These are phyloP conservation scores for Solanum megistacrolobum DNA, from an alignment of 257 asterid species.

Conservation along the genomic window DNA sequence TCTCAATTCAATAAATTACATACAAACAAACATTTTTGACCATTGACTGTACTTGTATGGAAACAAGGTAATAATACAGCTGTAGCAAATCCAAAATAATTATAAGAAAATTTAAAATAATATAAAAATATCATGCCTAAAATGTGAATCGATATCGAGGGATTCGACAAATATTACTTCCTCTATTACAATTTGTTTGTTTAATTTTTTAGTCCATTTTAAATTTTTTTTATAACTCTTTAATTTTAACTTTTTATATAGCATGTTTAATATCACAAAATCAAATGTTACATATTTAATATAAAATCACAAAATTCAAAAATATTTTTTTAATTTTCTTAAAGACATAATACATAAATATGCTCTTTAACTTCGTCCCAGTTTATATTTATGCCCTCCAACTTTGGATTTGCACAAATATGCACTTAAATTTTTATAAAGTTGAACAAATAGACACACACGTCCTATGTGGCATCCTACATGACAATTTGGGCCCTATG, in stretches of 20 bases:
- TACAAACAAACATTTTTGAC: neutral
- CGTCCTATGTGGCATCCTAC: neutral
- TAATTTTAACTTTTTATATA: too few species aligned
- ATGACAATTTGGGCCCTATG: neutral
- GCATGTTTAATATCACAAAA: too few species aligned
- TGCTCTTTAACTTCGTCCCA: rapidly evolving
- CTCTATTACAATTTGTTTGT: neutral
- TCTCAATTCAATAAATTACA: neutral
- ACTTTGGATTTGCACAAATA: neutral
- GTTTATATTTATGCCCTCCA: neutral
- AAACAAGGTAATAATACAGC: neutral
- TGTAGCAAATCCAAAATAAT: neutral
- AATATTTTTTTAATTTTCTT: too few species aligned
- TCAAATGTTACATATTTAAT: too few species aligned
- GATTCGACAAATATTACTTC: neutral
- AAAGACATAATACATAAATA: too few species aligned
- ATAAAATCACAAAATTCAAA: too few species aligned
- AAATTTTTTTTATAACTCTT: neutral
- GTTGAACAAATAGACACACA: neutral
- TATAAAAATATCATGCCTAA: neutral
- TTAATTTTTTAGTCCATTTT: too few species aligned
- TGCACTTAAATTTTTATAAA: too few species aligned
- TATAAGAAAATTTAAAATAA: neutral
- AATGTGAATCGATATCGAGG: neutral
- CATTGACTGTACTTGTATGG: neutral